Evolutionary conservation across 2,329 filamentous ascomycete genomes (phyloP), one percentile per base, ranked within the genome.

Genomic region (Septoria petroselini): DNA sequence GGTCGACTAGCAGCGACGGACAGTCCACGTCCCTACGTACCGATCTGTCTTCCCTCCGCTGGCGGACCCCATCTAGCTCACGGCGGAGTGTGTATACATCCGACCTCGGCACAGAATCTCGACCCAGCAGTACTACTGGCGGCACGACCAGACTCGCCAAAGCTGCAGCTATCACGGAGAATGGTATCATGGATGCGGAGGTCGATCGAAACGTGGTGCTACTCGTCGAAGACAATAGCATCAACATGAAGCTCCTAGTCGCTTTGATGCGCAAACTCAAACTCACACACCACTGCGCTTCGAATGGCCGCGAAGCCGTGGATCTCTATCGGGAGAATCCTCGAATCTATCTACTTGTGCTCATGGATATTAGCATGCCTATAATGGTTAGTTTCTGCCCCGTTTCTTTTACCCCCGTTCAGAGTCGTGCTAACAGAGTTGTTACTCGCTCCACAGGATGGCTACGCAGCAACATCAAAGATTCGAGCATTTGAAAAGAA

Each of bases 301-400:
- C 18, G n/a, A 48, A 59, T 31, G 57, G 57, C 17, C 34, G 38
- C 7, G 46, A 57, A 17, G 57, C 57, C 7, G 25, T 57, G 12
- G 43, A 57, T 25, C 30, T 33, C 15, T 59, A 44, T 38, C 52
- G 19, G 7, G 40, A 21, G 12, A 27, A 37, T 7, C 48, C 51
- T 3, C 2, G 4, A 9, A 12, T 15, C 4, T 53, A 34, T 34
- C 55, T 53, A 34, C 37, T 54, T 17, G 18, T 54, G 11, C 25
- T 58, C n/a, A 77, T 77, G 73, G 74, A 62, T 38, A 57, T 62
- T 3, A 48, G 30, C 19, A 62, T 62, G 60, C 58, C 59, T 12
- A 58, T n/a, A n/a, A n/a, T n/a, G n/a, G n/a, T n/a, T n/a, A n/a
- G n/a, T n/a, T n/a, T n/a, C n/a, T n/a, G n/a, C n/a, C n/a, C n/a